Conservation (phyloP, 139 green algal genomes). For the Diplosphaera chodatii region DNA sequence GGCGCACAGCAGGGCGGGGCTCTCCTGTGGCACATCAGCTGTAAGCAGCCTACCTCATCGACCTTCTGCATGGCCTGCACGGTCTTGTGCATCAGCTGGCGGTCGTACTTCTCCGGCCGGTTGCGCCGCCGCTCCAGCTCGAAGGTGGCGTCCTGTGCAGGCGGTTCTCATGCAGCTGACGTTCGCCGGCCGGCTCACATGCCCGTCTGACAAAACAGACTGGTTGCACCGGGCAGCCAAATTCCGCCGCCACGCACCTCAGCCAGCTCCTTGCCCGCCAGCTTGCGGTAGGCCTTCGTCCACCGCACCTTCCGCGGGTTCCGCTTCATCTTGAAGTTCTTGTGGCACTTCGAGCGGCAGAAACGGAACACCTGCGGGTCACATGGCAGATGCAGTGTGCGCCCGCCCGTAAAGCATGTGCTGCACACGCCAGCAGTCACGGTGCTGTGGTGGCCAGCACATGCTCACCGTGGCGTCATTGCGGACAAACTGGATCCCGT, state of each 20-base stretch:
- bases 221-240: no score
- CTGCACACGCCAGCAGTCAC: no score
- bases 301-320: conserved; percentile 96
- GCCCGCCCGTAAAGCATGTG: no score
- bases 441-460: not conserved
- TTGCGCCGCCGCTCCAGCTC: conserved; percentile 94
- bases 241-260: no score
- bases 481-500: conserved; percentile 93
- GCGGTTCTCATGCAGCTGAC: no score
- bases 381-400: no score
- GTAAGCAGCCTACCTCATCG: conserved; percentile 54
- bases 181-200: no score
- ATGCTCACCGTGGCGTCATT: conserved; percentile 83
- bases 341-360: conserved; percentile 97
- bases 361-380: conserved; percentile 84
- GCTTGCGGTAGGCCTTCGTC: conserved; percentile 95
- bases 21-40: no score
- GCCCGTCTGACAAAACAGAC: no score
- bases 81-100: conserved; percentile 84
- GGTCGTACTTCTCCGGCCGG: conserved; percentile 91
- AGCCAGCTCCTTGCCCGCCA: conserved; percentile 90
- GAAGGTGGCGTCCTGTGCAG: conserved; percentile 92
- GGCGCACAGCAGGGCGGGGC: no score
- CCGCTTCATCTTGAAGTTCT: conserved; percentile 99
- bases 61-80: conserved; percentile 90